Conservation (phyloP, 345 rosid genomes). For the Gossypium arboreum region DNA sequence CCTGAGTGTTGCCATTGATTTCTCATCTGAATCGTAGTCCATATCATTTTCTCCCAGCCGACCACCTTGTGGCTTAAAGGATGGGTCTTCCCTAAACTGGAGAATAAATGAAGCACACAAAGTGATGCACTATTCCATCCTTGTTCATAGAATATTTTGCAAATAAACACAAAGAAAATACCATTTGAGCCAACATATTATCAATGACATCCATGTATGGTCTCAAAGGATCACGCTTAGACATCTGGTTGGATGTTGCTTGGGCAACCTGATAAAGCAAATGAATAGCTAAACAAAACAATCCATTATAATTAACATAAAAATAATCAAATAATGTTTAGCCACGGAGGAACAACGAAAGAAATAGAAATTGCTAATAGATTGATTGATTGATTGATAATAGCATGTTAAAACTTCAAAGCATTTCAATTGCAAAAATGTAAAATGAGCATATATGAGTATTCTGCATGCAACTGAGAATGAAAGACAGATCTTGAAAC, state of each 20-base stretch:
- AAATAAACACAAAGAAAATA: slow-evolving; percentile 24
- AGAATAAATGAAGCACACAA: slow-evolving; percentile 20
- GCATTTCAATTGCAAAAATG: background rate
- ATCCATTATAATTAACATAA: background rate
- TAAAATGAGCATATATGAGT: background rate
- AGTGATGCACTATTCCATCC: slow-evolving; percentile 16
- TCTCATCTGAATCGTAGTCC: slow-evolving; percentile 99
- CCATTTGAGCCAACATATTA: slow-evolving; percentile 82
- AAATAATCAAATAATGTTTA: background rate
- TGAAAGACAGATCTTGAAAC: background rate
- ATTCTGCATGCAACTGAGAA: background rate
- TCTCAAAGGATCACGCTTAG: slow-evolving; percentile 96
- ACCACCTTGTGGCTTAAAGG: slow-evolving; percentile 99
- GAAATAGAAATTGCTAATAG: background rate
- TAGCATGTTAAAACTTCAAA: background rate
- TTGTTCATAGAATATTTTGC: background rate
- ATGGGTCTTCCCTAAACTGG: slow-evolving; percentile 87
- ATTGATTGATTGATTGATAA: background rate
- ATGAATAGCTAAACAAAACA: slow-evolving; percentile 14
- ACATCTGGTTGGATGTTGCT: slow-evolving; percentile 98
- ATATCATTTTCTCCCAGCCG: slow-evolving; percentile 96
- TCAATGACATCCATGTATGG: slow-evolving; percentile 96
- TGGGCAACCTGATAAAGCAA: slow-evolving; percentile 82
- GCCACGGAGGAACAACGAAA: background rate
- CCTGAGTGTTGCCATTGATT: slow-evolving; percentile 97